phyloP scores from a whole-genome alignment of 1,284 basidiomycete species.

The Irpex sp. region DNA sequence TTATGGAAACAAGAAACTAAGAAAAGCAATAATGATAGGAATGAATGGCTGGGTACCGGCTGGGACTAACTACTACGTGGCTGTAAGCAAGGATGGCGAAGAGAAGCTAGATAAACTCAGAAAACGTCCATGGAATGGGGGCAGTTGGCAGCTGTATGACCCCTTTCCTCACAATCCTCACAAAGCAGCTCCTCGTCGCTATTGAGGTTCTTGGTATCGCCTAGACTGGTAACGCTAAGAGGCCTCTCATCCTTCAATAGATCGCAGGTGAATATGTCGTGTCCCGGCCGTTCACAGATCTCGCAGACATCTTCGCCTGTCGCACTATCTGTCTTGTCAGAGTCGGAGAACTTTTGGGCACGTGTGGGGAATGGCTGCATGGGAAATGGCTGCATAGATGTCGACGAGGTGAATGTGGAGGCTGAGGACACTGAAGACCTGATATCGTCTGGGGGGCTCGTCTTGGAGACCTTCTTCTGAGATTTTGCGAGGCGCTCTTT shows the following conservation, averaged over 20 bases:
- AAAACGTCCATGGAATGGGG: constrained; percentile 82
- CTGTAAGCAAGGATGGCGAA: neutral
- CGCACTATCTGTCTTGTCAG: constrained; percentile 1
- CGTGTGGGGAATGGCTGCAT: constrained; percentile 1
- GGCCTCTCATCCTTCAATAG: constrained; percentile 44
- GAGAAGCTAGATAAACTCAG: constrained; percentile 29
- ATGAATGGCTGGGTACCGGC: constrained; percentile 4
- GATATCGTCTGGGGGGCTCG: constrained; percentile 28
- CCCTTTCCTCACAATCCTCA: constrained; percentile 74
- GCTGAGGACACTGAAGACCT: constrained; percentile 14
- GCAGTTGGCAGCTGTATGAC: constrained; percentile 67
- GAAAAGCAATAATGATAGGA: neutral
- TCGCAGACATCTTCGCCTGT: constrained; percentile 57
- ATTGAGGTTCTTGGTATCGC: constrained; percentile 7
- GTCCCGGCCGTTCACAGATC: constrained; percentile 78
- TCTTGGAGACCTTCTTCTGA: constrained; percentile 57
- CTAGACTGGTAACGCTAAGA: constrained; percentile 11
- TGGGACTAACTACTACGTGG: neutral
- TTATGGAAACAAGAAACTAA: neutral
- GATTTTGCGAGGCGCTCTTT: constrained; percentile 61
- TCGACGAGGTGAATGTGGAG: neutral
- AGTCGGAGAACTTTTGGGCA: constrained; percentile 11
- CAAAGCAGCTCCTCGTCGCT: constrained; percentile 47
- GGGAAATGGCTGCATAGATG: neutral
- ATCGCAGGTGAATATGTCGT: constrained; percentile 80